Evolutionary conservation across 2,329 filamentous ascomycete species (phyloP), one percentile per base, ranked within the genome.

Genomic region (Trichoderma endophyticum): DNA sequence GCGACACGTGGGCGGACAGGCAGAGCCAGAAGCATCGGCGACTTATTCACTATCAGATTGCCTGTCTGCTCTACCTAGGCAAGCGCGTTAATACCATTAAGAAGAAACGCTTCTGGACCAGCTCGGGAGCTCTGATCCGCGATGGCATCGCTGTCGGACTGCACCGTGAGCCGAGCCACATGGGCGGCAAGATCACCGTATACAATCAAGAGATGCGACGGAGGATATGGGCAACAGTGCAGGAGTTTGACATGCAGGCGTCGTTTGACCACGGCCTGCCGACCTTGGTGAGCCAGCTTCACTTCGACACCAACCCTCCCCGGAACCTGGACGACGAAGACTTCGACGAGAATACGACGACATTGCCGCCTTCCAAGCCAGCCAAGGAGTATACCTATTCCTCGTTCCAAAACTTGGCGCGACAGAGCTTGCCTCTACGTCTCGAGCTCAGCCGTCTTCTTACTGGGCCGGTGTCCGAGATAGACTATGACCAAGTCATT

Each of bases 21-120:
- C 88, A 90, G 80, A 90, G 88, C 77, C 86, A 89, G 78, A 90
- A 90, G 79, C 87, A 90, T 74, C 85, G 88, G 61, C 84, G 84
- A 59, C 83, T 90, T 28, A 86, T 90, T 15, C 87, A 90, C 78
- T 90, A 89, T 77, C 88, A 90, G 77, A 85, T 90, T 18, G 83
- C 84, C 14, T 90, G 88, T 75, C 80, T 90, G 36, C 76, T 88
- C n/a, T 90, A 89, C 74, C 83, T 90, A 2, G 87, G 86, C 57
- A 90, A 90, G 82, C 83, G 87, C 34, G 86, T 90, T 74, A 90
- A 90, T 79, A 87, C 86, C 2, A 85, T 90, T 74, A 89, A 90
- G 82, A 90, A 90, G 84, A 90, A 90, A 83, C 83, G 87, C 14
- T 90, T 88, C 78, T 90, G 88, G 88, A 88, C 86, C 18, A 83